phyloP scores from a whole-genome alignment of 1,284 basidiomycete species.

The Mycena sp. region DNA sequence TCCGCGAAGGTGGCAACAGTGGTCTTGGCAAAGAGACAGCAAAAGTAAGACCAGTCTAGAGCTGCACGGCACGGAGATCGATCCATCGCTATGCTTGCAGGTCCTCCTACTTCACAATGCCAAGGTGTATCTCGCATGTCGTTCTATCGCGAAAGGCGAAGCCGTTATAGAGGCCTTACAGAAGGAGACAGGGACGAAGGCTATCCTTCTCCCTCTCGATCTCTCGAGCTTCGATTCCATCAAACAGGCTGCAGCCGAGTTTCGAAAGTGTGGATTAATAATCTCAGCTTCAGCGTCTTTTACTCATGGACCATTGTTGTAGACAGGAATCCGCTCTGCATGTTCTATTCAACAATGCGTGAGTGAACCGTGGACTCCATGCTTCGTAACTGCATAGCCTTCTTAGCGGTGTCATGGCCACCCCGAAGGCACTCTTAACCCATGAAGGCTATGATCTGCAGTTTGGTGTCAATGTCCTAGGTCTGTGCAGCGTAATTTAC shows the following conservation, averaged over 20 bases:
- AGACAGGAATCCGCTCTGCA: slow-evolving; percentile 51
- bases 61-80: neutral
- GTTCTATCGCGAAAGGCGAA: slow-evolving; percentile 52
- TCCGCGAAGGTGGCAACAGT: slow-evolving; percentile 1
- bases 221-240: slow-evolving; percentile 60
- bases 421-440: neutral
- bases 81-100: neutral
- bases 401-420: slow-evolving; percentile 11
- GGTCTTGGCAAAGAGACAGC: neutral
- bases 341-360: slow-evolving; percentile 57
- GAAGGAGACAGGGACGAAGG: slow-evolving; percentile 49
- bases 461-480: slow-evolving; percentile 6
- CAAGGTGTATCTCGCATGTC: slow-evolving; percentile 66
- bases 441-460: slow-evolving; percentile 4
- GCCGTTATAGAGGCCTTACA: slow-evolving; percentile 59
- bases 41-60: neutral
- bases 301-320: slow-evolving; percentile 16
- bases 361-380: neutral
- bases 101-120: slow-evolving; percentile 59
- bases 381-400: neutral
- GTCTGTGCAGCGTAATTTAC: neutral
- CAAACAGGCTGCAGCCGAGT: slow-evolving; percentile 55
- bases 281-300: neutral
- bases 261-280: slow-evolving; percentile 41
- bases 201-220: slow-evolving; percentile 63